Evolutionary conservation across 345 rosid species (phyloP), one percentile per base, ranked within the genome.

Genomic region (Dovyalis caffra): DNA sequence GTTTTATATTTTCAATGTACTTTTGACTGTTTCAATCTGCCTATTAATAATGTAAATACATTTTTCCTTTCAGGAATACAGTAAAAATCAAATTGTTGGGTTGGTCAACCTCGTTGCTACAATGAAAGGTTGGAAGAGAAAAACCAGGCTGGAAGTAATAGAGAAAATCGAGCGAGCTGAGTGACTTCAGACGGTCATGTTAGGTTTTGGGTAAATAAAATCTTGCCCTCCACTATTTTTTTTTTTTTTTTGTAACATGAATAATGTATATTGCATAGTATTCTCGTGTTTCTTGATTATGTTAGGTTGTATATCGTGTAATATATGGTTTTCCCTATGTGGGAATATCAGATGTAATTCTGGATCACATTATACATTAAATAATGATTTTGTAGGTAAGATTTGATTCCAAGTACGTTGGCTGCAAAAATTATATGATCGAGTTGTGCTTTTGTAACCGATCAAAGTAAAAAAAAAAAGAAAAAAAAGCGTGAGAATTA

Each of bases 111-210:
- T 93, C 11, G 98, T 96, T 26, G 97, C 99, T 8, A 51, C 92
- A 20, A 90, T 96, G 98, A 90, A 90, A 84, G 88, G 98, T 38
- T 96, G 99, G 99, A 96, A 90, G 87, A 93, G 98, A 80, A 93
- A 92, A 88, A 86, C 88, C 16, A 86, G 97, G 79, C 71, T 90
- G 80, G 99, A 96, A 81, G 83, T 88, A 61, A 11, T 92, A 32
- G 98, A 93, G 71, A 96, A 92, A 90, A 90, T 96, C 0, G 98
- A 96, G 70, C 87, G 84, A 83, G 84, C 78, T 1, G 71, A 72
- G 56, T 74, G 74, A 25, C 68, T 73, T 66, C 11, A 51, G 28
- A 43, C 37, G 70, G 66, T 28, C 73, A 23, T 58, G 65, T 70
- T 71, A 75, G 82, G 66, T 74, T 78, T 65, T 71, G 37, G 68